Percentiles rank a stretch among this genome's conserved stretches.
phyloP scores from a whole-genome alignment of 1,139 yeast genomes.

The Candida labiduridarum region DNA sequence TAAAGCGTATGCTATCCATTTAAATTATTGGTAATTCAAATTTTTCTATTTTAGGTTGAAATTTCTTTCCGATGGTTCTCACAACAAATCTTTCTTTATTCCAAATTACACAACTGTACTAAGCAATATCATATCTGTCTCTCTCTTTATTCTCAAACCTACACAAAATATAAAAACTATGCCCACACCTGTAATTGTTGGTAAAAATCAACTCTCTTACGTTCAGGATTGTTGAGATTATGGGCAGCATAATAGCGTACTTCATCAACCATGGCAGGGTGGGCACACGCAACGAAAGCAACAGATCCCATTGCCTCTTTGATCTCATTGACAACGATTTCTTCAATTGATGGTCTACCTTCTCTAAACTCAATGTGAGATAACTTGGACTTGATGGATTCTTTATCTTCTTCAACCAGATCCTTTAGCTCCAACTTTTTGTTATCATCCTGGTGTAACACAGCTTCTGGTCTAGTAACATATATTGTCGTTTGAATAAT shows the following conservation, averaged over 20 bases:
- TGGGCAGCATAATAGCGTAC: constrained; percentile 38
- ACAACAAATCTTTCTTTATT: no score
- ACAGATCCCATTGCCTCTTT: constrained; percentile 34
- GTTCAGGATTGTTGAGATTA: constrained; percentile 24
- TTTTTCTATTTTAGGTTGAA: no score
- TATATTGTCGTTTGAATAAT: constrained; percentile 30
- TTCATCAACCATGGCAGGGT: constrained; percentile 54
- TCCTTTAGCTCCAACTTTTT: neutral
- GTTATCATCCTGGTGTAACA: constrained; percentile 9
- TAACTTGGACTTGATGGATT: constrained; percentile 23
- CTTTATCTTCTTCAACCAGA: neutral
- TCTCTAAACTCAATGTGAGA: constrained; percentile 31
- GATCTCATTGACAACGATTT: constrained; percentile 29
- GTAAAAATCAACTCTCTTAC: constrained; percentile 37
- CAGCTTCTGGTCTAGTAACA: constrained; percentile 29
- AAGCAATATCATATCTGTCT: no score
- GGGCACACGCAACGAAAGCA: constrained; percentile 56
- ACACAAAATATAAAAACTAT: constrained; percentile 10
- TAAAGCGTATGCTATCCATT: no score
- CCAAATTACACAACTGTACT: no score
- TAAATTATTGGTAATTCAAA: no score
- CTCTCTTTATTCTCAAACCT: no score
- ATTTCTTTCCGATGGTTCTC: no score
- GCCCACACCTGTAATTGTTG: constrained; percentile 48
- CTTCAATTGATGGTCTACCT: constrained; percentile 36